A percentile compares a stretch with the other conserved stretches of the same genome.
Conservation (phyloP, 345 rosid species). For the Ailanthus altissimus region DNA sequence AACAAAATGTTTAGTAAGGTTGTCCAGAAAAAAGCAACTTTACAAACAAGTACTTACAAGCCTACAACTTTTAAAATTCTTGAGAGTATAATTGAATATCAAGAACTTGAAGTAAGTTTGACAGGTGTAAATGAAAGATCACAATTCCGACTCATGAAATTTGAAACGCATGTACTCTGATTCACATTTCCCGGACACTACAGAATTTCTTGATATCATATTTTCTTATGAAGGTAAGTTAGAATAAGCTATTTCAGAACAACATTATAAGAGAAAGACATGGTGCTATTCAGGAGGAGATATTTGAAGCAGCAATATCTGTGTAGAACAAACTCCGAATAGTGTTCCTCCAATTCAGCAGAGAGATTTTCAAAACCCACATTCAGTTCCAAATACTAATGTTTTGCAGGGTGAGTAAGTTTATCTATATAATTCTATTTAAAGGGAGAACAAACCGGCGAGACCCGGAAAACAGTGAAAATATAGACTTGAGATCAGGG, state of each 20-base stretch:
- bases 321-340: background rate
- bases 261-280: background rate
- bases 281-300: background rate
- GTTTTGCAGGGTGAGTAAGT: background rate
- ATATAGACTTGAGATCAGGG: no score
- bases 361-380: background rate
- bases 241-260: background rate
- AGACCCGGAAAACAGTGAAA: no score
- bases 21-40: constrained; percentile 20
- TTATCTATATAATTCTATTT: background rate
- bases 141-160: background rate
- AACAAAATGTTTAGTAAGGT: constrained; percentile 3
- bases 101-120: constrained; percentile 16
- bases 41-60: background rate
- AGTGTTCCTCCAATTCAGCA: background rate
- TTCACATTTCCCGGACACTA: background rate
- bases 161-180: background rate
- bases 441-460: no score
- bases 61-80: constrained; percentile 11
- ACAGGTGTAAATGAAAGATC: constrained; percentile 1
- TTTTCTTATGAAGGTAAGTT: background rate
- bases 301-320: background rate
- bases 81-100: constrained; percentile 10
- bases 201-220: background rate
- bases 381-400: background rate